Percentiles rank a stretch among this genome's conserved stretches.
These are phyloP conservation scores for Ophiostoma triangulosporum DNA, from an alignment of 2,329 filamentous ascomycete species.

Conservation along the genomic window DNA sequence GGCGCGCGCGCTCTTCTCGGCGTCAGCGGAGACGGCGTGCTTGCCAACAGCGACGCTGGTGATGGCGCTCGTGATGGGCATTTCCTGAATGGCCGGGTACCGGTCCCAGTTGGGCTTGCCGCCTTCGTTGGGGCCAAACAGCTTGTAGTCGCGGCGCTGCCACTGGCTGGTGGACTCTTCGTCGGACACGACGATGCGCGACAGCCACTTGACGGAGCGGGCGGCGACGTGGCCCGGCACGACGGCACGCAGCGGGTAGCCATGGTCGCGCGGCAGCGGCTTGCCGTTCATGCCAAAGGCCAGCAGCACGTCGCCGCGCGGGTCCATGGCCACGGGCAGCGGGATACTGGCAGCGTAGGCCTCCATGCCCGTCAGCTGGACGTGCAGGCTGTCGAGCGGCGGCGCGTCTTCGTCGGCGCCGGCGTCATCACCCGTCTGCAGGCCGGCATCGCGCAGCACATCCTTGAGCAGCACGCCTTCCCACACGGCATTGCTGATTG, in stretches of 20 bases:
- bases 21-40: neutral
- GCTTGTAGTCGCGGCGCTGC: slow-evolving; percentile 56
- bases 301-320: slow-evolving; percentile 49
- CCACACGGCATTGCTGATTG: slow-evolving; percentile 47
- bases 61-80: slow-evolving; percentile 56
- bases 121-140: slow-evolving; percentile 49
- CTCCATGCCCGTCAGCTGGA: slow-evolving; percentile 45
- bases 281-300: slow-evolving; percentile 56
- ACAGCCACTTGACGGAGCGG: slow-evolving; percentile 56
- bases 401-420: slow-evolving; percentile 10
- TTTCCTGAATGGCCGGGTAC: slow-evolving; percentile 52
- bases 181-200: slow-evolving; percentile 47
- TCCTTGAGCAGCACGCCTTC: slow-evolving; percentile 42
- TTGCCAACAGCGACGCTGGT: slow-evolving; percentile 33
- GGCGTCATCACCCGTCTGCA: slow-evolving; percentile 18
- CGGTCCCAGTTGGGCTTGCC: slow-evolving; percentile 46
- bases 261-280: slow-evolving; percentile 50
- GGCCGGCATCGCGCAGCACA: slow-evolving; percentile 41
- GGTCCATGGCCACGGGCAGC: slow-evolving; percentile 42
- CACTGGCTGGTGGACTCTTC: slow-evolving; percentile 54
- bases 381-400: slow-evolving; percentile 36
- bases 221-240: slow-evolving; percentile 55
- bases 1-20: slow-evolving; percentile 4
- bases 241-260: slow-evolving; percentile 47
- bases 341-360: slow-evolving; percentile 50